These are phyloP conservation scores for Didymella pomorum DNA, from an alignment of 2,329 filamentous ascomycete genomes.

Conservation along the genomic window DNA sequence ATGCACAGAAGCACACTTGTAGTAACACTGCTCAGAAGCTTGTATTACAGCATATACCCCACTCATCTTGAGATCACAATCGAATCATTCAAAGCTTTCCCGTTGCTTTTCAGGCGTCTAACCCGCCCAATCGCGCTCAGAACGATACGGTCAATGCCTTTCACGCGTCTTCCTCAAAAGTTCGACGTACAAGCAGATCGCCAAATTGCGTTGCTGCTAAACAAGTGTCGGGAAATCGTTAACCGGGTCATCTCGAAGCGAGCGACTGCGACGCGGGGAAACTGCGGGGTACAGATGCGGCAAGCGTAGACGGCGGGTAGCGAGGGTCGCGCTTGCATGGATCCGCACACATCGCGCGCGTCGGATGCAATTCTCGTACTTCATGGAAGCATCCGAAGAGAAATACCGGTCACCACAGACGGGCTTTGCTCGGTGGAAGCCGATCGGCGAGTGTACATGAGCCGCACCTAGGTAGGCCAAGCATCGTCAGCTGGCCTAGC, in stretches of 20 bases:
- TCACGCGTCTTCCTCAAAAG: background rate
- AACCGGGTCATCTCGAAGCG: slow-evolving; percentile 3
- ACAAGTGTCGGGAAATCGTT: background rate
- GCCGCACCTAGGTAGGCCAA: background rate
- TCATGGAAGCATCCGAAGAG: background rate
- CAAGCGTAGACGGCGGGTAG: background rate
- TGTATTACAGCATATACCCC: background rate
- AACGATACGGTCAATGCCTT: background rate
- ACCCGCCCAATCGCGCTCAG: background rate
- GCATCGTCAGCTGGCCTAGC: background rate
- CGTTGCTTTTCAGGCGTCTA: background rate
- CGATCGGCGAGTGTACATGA: background rate
- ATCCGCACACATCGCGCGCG: background rate
- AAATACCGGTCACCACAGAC: background rate
- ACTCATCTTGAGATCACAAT: background rate
- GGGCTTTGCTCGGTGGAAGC: background rate
- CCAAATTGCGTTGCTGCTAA: background rate
- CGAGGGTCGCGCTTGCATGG: background rate
- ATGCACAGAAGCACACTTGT: too few species aligned
- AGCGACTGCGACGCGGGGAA: background rate
- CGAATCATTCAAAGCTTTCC: background rate
- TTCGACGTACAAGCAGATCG: background rate
- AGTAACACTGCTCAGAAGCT: background rate
- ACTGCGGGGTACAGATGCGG: slow-evolving; percentile 3
- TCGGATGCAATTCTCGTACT: background rate